Base-by-base conservation (phyloP, 768 basidiomycete genomes). In the Naganishia vaughanmartiniae region DNA sequence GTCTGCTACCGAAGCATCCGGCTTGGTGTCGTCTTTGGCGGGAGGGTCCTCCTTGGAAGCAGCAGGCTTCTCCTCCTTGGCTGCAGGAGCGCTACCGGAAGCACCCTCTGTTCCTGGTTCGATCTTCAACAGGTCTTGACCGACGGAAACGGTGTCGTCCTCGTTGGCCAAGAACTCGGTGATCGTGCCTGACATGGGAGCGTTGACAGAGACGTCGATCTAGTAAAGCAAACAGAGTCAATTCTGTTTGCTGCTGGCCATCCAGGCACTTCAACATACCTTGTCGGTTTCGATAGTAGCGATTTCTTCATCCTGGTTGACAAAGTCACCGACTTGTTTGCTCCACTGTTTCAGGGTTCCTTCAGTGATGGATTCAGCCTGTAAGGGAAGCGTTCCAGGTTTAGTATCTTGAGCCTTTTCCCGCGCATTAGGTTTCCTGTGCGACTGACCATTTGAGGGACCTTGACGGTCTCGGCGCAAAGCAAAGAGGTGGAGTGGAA, bases 251-350 rank as follows among this genome's bases (percentile, higher is more conserved):
- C 34, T 6, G 26, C 15, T 55, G 11, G 17, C 33, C 19, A 14
- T 24, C 3, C 24, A 34, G 28, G 30, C 45, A 54, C 1, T 24
- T 36, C 17, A 19, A 6, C 39, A 69, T 72, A 92, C 95, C 89
- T 98, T 97, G 85, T 99, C 95, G 10, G 95, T 99, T 84, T 98
- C 95, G 74, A 98, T 97, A 54, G 93, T 95, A 19, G 93, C 95
- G 53, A 99, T 86, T 83, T 99, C 95, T 83, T 98, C 95, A 79
- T 98, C 95, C 33, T 85, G 89, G 79, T 89, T 87, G 68, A 98
- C 93, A 70, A 84, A 86, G 79, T 99, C 95, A 17, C 95, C 95
- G 65, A 90, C 88, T 82, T 94, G 87, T 84, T 97, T 97, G 75
- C 87, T 85, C 92, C 93, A 99, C 31, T 90, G 85, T 83, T 93